Evolutionary conservation across 2,329 filamentous ascomycete species (phyloP), one percentile per base, ranked within the genome.

Genomic region (Exophiala calicioides): DNA sequence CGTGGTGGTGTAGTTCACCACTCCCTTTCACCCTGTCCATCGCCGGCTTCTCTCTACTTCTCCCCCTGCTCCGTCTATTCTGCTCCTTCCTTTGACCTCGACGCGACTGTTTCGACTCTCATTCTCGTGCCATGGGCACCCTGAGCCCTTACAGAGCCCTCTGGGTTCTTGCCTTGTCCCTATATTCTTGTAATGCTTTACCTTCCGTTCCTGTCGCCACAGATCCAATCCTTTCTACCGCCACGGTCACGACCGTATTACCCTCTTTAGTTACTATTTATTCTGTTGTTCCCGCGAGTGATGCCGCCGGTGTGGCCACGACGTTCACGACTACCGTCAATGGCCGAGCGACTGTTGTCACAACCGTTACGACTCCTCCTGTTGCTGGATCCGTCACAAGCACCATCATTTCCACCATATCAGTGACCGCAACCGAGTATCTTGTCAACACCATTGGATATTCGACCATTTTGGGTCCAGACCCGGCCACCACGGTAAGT

Each of bases 371-470:
- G 15, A 18, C 32, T 8, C 37, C 26, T 8, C 37, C 26, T 2
- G 27, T 43, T 13, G 42, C 41, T 8, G 44, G 39, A 13, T 52
- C 47, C 5, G 34, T 40, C 9, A 53, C 51, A 2, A 49, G 33
- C 26, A 55, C 52, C 6, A 52, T 55, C 15, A 40, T 55, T 10
- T 55, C 52, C 5, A 55, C 52, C 18, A 34, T 55, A 12, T 42
- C 35, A 29, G 16, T 53, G 21, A 46, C 41, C 2, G 44, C 52
- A 21, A 43, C 12, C 33, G 18, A 49, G 37, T 44, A 49, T 4
- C 29, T 52, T n/a, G 37, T 52, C 27, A 52, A 31, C 31, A 55
- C 44, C 2, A 33, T 55, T 9, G 52, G 48, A 7, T 52, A 36
- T 27, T 46, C 47, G 16, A 55, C 52, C 23, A 32, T 55, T 12